These are phyloP conservation scores for Starmera quercuum DNA, from an alignment of 805 yeast genomes.

Conservation along the genomic window DNA sequence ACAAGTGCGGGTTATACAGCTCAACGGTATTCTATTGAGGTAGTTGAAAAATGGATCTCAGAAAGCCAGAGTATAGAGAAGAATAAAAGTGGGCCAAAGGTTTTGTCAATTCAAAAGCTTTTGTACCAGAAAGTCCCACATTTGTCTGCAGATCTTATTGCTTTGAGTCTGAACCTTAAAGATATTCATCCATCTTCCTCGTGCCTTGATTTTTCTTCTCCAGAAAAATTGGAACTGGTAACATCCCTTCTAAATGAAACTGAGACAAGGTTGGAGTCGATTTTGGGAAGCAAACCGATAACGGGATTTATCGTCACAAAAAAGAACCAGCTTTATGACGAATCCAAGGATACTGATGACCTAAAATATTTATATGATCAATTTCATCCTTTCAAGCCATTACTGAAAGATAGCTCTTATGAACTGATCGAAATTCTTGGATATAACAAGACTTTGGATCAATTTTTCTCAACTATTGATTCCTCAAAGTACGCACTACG, in stretches of 20 bases:
- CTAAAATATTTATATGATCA: conserved; percentile 50
- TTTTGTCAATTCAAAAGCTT: conserved; percentile 60
- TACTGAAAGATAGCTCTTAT: conserved; percentile 27
- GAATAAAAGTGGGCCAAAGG: conserved; percentile 31
- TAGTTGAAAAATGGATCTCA: conserved; percentile 22
- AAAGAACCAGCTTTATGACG: conserved; percentile 42
- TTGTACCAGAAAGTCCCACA: conserved; percentile 63
- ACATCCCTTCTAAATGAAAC: conserved; percentile 39
- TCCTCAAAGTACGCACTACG: conserved; percentile 69
- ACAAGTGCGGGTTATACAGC: conserved; percentile 3
- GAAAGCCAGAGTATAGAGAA: conserved; percentile 13
- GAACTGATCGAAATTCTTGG: conserved; percentile 44
- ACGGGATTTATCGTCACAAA: conserved; percentile 61
- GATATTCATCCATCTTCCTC: conserved; percentile 41
- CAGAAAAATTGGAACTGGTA: conserved; percentile 22
- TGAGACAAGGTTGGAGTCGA: conserved; percentile 31
- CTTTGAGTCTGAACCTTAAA: conserved; percentile 39
- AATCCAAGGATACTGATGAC: conserved; percentile 31
- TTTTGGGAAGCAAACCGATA: conserved; percentile 28
- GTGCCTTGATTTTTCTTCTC: conserved; percentile 22
- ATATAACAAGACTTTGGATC: conserved; percentile 77
- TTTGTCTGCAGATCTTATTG: conserved; percentile 72
- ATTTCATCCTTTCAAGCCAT: conserved; percentile 62
- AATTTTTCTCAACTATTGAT: conserved; percentile 78
- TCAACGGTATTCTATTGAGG: conserved; percentile 5